phyloP scores from a whole-genome alignment of 1,284 basidiomycete genomes.

The Puccinia triticina region DNA sequence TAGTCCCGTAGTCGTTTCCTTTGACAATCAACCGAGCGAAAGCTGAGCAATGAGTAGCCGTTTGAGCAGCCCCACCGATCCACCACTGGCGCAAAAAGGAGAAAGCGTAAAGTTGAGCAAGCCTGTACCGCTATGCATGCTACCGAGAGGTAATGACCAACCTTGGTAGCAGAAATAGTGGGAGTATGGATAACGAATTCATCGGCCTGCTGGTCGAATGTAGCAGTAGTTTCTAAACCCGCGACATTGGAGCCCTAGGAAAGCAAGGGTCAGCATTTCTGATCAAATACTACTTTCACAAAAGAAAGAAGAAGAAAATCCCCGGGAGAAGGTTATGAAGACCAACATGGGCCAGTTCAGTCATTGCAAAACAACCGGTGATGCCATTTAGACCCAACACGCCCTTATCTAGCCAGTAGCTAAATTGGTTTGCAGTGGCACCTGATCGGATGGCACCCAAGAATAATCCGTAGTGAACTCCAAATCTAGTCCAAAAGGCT shows the following conservation, averaged over 20 bases:
- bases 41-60: conserved; percentile 66
- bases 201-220: conserved; percentile 65
- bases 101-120: not conserved
- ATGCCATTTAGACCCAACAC: conserved; percentile 65
- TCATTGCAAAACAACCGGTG: conserved; percentile 68
- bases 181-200: conserved; percentile 67
- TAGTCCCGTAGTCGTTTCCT: conserved; percentile 66
- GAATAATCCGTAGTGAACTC: conserved; percentile 66
- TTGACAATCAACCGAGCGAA: conserved; percentile 66
- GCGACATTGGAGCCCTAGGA: conserved; percentile 66
- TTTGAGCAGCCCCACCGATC: conserved; percentile 67
- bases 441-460: conserved; percentile 62
- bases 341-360: conserved; percentile 59
- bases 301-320: too few relatives aligned
- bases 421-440: conserved; percentile 61
- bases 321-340: too few relatives aligned
- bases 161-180: conserved; percentile 64
- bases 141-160: not conserved
- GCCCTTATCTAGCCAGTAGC: conserved; percentile 66
- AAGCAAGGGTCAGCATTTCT: not conserved
- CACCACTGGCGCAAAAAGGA: conserved; percentile 60
- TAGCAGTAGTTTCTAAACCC: conserved; percentile 67
- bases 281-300: too few relatives aligned
- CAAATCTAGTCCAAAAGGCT: conserved; percentile 66
- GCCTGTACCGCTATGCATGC: not conserved